Conservation (phyloP, 129 eudicot genomes). For the Oenanthe sinensis region DNA sequence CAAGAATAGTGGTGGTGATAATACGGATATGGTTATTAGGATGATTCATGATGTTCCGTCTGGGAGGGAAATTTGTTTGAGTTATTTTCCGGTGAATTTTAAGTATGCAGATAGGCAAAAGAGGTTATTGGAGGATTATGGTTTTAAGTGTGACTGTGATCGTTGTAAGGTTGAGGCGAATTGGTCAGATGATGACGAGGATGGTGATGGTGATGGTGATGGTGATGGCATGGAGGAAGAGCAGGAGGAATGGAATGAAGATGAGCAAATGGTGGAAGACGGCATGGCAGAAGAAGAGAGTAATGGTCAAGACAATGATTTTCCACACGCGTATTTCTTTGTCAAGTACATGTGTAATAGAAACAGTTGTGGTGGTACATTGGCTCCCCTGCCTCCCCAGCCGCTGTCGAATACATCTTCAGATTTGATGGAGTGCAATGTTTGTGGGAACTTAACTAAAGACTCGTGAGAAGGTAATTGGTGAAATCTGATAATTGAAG, state of each 20-base stretch:
- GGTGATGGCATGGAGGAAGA: slow-evolving; percentile 17
- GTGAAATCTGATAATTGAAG: slow-evolving; percentile 10
- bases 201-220: slow-evolving; percentile 26
- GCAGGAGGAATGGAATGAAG: slow-evolving; percentile 31
- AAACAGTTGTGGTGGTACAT: slow-evolving; percentile 81
- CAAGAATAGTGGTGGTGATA: slow-evolving; percentile 23
- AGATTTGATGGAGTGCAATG: slow-evolving; percentile 67
- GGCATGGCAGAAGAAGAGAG: slow-evolving; percentile 18
- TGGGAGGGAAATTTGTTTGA: slow-evolving; percentile 73
- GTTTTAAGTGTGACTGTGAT: slow-evolving; percentile 75
- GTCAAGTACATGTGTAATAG: slow-evolving; percentile 71
- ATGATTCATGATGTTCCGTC: slow-evolving; percentile 69
- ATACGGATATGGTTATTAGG: slow-evolving; percentile 60
- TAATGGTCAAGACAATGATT: slow-evolving; percentile 36
- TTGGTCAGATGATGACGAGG: slow-evolving; percentile 75
- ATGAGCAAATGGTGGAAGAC: slow-evolving; percentile 34
- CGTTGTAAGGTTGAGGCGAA: slow-evolving; percentile 81
- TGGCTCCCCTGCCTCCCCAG: slow-evolving; percentile 75
- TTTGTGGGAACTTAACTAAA: slow-evolving; percentile 58
- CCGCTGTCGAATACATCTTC: slow-evolving; percentile 38
- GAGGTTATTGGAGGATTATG: slow-evolving; percentile 74
- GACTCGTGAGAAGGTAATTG: slow-evolving; percentile 29
- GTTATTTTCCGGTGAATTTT: slow-evolving; percentile 85
- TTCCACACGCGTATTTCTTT: slow-evolving; percentile 91
- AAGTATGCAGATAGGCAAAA: slow-evolving; percentile 60